Conservation (phyloP, 257 asterid species). For the Lavandula angustifolia region DNA sequence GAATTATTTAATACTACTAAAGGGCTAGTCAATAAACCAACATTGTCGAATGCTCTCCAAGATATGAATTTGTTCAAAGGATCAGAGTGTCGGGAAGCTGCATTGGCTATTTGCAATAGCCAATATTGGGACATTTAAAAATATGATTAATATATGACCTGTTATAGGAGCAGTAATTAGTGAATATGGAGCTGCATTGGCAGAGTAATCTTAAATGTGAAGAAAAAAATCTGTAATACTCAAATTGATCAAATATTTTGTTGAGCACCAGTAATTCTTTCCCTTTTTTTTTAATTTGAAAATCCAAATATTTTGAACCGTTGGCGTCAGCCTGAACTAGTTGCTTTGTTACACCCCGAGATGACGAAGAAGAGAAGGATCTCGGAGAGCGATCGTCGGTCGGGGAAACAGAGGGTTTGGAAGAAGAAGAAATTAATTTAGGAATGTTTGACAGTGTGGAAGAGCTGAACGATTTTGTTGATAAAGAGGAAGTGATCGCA, state of each 20-base stretch:
- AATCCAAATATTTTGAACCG: slow-evolving; percentile 7
- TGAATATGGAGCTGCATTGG: slow-evolving; percentile 13
- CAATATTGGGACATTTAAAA: not conserved
- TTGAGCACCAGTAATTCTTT: not conserved
- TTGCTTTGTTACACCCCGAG: too few species aligned
- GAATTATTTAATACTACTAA: too few species aligned
- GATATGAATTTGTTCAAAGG: not conserved
- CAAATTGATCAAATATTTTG: not conserved
- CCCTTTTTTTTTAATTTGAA: not conserved
- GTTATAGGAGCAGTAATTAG: slow-evolving; percentile 6
- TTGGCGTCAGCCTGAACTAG: not conserved
- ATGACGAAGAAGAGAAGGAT: too few species aligned
- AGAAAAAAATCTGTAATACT: slow-evolving; percentile 14
- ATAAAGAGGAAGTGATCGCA: too few species aligned
- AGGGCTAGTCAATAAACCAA: too few species aligned
- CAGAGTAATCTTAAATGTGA: not conserved
- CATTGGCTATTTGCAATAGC: slow-evolving; percentile 4
- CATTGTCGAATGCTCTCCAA: not conserved
- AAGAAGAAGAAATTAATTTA: too few species aligned
- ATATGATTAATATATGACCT: not conserved
- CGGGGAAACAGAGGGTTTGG: too few species aligned
- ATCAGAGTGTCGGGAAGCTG: slow-evolving; percentile 3
- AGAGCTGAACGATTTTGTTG: too few species aligned
- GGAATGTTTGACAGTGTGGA: too few species aligned
- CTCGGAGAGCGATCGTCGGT: too few species aligned